Base-by-base conservation (phyloP, 768 basidiomycete species). In the Pleurotus tuoliensis region DNA sequence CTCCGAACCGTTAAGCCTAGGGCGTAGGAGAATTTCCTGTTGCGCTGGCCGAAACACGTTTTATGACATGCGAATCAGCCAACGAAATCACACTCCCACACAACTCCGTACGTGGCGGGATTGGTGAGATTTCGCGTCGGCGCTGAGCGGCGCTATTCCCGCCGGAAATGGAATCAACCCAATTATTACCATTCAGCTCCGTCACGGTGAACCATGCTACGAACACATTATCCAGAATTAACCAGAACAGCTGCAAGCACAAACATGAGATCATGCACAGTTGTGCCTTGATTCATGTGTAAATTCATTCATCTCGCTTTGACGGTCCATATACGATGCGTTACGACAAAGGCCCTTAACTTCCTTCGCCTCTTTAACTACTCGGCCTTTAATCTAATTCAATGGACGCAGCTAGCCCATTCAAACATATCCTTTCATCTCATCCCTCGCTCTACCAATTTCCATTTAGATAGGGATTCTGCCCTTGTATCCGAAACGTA, bases 21-120 rank as follows among this genome's bases (percentile, higher is more conserved):
- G 46, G 46, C 46, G 11, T 47, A 25, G 46, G 46, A 34, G 30
- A 34, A 34, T 34, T 34, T 34, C 30, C 41, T 16, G 39, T 38
- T 53, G 51, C 51, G 51, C 51, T 53, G 51, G 51, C 51, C 51
- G 51, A 53, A 53, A 53, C 51, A 53, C 51, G 51, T 53, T 53
- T 53, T 53, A 41, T 41, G 39, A 41, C 51, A 41, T 41, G 37
- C 48, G 46, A 47, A 16, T 47, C 46, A 44, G 43, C 46, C n/a
- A 16, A 22, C 22, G 46, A 47, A 47, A 18, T 47, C 13, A 15
- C 22, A 47, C 46, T 15, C 49, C 3, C 49, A 51, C 49, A 51
- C 30, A 27, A 16, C 22, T 51, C 49, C 46, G 46, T 47, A 47
- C 46, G 46, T 24, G 46, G 46, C 46, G 46, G 46, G 18, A 6